Conservation (phyloP, 495 filamentous ascomycete genomes). For the Xylaria flabelliformis region DNA sequence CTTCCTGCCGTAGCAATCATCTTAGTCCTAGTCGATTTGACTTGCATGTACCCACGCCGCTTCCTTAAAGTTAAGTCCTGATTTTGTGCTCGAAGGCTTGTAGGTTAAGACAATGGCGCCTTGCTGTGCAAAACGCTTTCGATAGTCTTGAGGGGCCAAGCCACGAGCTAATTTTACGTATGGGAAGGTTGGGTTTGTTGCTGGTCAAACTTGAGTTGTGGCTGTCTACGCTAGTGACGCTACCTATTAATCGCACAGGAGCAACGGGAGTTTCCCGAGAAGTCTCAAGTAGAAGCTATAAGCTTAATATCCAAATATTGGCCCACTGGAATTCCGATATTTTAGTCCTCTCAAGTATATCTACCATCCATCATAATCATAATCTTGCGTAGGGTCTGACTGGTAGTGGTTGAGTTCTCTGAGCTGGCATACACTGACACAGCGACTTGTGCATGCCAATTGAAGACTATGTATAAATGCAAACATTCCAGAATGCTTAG, state of each 20-base stretch:
- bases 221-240: neutral
- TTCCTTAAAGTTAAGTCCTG: slow-evolving; percentile 7
- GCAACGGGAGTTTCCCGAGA: neutral
- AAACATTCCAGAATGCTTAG: slow-evolving; percentile 9
- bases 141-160: neutral
- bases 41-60: slow-evolving; percentile 11
- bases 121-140: neutral
- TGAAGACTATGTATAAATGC: neutral
- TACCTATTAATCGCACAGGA: neutral
- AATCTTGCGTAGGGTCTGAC: slow-evolving; percentile 16
- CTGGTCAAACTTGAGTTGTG: slow-evolving; percentile 1
- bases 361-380: slow-evolving; percentile 7
- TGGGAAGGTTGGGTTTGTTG: neutral
- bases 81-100: neutral
- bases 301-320: neutral
- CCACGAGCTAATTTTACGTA: slow-evolving; percentile 2
- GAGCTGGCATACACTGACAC: slow-evolving; percentile 21
- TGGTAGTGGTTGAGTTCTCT: slow-evolving; percentile 12
- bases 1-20: slow-evolving; percentile 8
- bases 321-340: slow-evolving; percentile 8
- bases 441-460: slow-evolving; percentile 15
- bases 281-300: slow-evolving; percentile 1
- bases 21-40: neutral
- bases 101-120: neutral
- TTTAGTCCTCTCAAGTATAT: neutral